Percentiles rank a stretch among this genome's conserved stretches.
These are phyloP conservation scores for Citrus sp. DNA, from an alignment of 345 rosid species.

Conservation along the genomic window DNA sequence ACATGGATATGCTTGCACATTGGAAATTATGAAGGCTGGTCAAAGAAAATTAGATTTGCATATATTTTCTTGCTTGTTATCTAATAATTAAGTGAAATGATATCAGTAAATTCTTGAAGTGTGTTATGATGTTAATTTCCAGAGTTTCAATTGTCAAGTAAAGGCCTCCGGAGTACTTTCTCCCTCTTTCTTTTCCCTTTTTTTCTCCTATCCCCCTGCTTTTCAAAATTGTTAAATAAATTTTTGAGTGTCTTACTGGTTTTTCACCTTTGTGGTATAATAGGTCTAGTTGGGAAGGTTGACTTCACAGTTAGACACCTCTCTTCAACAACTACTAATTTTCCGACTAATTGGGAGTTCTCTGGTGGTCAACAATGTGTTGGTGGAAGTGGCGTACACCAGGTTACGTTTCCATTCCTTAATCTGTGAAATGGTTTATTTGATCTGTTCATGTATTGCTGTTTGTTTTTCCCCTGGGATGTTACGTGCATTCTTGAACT, in stretches of 20 bases:
- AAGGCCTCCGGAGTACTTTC: neutral
- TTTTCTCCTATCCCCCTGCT: neutral
- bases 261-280: conserved; percentile 19
- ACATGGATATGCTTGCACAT: neutral
- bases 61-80: neutral
- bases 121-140: neutral
- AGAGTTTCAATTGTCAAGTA: neutral
- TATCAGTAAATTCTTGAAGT: neutral
- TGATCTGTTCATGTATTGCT: neutral
- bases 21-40: neutral
- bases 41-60: neutral
- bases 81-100: neutral
- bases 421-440: neutral
- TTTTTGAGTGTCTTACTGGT: neutral
- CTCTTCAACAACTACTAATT: conserved; percentile 64
- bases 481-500: conserved; percentile 5
- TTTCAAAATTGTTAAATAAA: neutral
- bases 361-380: conserved; percentile 64
- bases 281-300: conserved; percentile 92
- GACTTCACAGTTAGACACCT: conserved; percentile 97
- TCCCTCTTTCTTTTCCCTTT: neutral
- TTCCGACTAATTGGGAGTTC: conserved; percentile 69
- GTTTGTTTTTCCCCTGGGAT: neutral
- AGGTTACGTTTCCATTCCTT: conserved; percentile 42
- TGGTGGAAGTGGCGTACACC: conserved; percentile 52